A percentile compares a stretch with the other conserved stretches of the same genome.
Evolutionary conservation across 2,329 filamentous ascomycete species (phyloP).

Genomic region (Microdochium paspali): DNA sequence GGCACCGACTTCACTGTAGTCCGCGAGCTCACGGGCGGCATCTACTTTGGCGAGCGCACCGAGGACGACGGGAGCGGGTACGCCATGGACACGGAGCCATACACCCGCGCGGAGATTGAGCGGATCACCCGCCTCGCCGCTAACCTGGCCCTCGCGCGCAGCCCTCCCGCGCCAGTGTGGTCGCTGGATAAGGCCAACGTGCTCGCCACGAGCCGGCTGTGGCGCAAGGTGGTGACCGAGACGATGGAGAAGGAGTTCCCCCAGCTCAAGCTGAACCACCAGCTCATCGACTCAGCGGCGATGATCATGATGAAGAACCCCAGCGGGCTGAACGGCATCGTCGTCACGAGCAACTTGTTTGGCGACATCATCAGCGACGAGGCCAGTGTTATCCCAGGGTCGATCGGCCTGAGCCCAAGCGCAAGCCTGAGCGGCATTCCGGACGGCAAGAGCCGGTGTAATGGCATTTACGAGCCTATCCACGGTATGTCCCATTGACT

Average conservation of each 20-base stretch:
- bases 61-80: slow-evolving; percentile 67
- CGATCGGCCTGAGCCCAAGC: slow-evolving; percentile 78
- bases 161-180: slow-evolving; percentile 72
- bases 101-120: slow-evolving; percentile 78
- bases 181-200: slow-evolving; percentile 96
- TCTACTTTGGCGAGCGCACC: slow-evolving; percentile 88
- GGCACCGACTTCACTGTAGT: slow-evolving; percentile 90
- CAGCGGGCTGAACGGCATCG: slow-evolving; percentile 74
- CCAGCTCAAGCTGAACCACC: slow-evolving; percentile 72
- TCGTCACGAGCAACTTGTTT: slow-evolving; percentile 90
- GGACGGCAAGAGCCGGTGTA: slow-evolving; percentile 74
- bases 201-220: slow-evolving; percentile 78
- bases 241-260: slow-evolving; percentile 85
- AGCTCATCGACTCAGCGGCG: slow-evolving; percentile 91
- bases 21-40: slow-evolving; percentile 82
- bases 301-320: slow-evolving; percentile 98
- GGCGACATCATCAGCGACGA: slow-evolving; percentile 96
- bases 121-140: slow-evolving; percentile 76
- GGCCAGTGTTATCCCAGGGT: slow-evolving; percentile 87
- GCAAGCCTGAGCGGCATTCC: slow-evolving; percentile 81
- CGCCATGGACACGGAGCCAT: slow-evolving; percentile 80
- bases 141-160: slow-evolving; percentile 66
- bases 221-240: slow-evolving; percentile 80
- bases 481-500: slow-evolving; percentile 61
- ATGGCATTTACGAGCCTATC: slow-evolving; percentile 96